Conservation (phyloP, 2,329 filamentous ascomycete species). For the Trichoderma atroviride region DNA sequence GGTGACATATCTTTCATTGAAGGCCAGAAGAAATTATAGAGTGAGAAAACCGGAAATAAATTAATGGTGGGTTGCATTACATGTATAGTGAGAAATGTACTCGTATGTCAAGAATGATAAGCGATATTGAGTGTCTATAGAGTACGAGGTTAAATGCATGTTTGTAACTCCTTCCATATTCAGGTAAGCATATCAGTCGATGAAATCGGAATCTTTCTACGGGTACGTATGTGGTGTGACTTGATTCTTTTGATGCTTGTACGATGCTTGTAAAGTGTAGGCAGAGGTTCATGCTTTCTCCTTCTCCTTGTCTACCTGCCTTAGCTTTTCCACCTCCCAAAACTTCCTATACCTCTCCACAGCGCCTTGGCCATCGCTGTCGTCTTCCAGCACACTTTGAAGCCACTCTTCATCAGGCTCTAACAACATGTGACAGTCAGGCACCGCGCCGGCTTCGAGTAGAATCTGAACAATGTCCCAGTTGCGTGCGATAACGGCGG, state of each 20-base stretch:
- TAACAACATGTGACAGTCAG: slow-evolving; percentile 12
- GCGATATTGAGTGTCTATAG: not conserved
- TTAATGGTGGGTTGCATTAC: not conserved
- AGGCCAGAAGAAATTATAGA: too few relatives aligned
- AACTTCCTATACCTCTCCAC: slow-evolving; percentile 19
- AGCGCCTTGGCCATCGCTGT: not conserved
- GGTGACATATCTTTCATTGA: too few relatives aligned
- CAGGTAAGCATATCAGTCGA: not conserved
- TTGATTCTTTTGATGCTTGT: too few relatives aligned
- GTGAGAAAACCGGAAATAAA: too few relatives aligned
- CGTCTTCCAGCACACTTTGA: not conserved
- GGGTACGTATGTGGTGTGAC: too few relatives aligned
- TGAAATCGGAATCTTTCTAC: not conserved
- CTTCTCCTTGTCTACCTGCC: not conserved
- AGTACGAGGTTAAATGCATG: not conserved
- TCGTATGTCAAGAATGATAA: not conserved
- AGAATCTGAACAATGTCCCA: slow-evolving; percentile 26
- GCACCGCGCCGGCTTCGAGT: slow-evolving; percentile 22
- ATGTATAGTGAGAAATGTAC: not conserved
- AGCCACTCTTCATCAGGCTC: slow-evolving; percentile 18
- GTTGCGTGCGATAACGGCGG: slow-evolving; percentile 16
- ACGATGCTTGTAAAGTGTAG: too few relatives aligned
- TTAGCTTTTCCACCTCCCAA: slow-evolving; percentile 13
- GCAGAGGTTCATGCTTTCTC: not conserved
- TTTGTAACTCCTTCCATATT: not conserved